These are phyloP conservation scores for Bondarzewia mesenterica DNA, from an alignment of 1,284 basidiomycete genomes.

Conservation along the genomic window DNA sequence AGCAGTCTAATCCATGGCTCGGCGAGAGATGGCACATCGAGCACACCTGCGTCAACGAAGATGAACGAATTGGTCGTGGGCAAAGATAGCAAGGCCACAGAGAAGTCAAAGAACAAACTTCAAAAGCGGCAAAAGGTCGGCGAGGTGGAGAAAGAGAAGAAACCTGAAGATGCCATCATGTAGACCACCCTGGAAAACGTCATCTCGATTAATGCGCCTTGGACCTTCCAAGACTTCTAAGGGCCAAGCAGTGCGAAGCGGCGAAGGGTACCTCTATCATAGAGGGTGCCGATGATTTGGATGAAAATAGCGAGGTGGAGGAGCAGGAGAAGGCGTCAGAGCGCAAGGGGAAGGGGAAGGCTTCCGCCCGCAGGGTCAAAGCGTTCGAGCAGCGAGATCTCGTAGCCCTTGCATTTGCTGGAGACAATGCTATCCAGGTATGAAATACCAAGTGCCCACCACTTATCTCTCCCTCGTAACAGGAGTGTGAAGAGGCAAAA, in stretches of 20 bases:
- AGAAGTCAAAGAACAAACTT: constrained; percentile 66
- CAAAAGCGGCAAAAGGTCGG: constrained; percentile 52
- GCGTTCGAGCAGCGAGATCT: constrained; percentile 84
- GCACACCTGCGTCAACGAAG: constrained; percentile 41
- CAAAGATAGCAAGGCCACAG: constrained; percentile 48
- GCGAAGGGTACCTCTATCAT: constrained; percentile 7
- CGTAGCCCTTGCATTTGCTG: constrained; percentile 92
- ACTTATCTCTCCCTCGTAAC: no score
- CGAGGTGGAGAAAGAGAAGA: constrained; percentile 46
- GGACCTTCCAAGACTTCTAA: no score
- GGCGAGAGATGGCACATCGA: constrained; percentile 25
- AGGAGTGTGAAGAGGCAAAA: constrained; percentile 87
- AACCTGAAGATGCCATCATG: constrained; percentile 65
- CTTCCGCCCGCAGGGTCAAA: constrained; percentile 37
- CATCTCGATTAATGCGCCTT: constrained; percentile 29
- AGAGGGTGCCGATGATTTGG: constrained; percentile 37
- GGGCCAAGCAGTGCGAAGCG: constrained; percentile 2
- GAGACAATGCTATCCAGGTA: constrained; percentile 89
- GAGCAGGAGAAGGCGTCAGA: constrained; percentile 48
- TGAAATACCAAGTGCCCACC: constrained; percentile 14
- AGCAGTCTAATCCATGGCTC: constrained; percentile 68
- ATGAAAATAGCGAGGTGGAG: constrained; percentile 58
- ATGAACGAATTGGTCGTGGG: constrained; percentile 54
- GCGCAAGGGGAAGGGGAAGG: constrained; percentile 36
- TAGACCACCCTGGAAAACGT: constrained; percentile 63